Evolutionary conservation across 2,329 filamentous ascomycete species (phyloP).

Genomic region (Penicillium sp.): DNA sequence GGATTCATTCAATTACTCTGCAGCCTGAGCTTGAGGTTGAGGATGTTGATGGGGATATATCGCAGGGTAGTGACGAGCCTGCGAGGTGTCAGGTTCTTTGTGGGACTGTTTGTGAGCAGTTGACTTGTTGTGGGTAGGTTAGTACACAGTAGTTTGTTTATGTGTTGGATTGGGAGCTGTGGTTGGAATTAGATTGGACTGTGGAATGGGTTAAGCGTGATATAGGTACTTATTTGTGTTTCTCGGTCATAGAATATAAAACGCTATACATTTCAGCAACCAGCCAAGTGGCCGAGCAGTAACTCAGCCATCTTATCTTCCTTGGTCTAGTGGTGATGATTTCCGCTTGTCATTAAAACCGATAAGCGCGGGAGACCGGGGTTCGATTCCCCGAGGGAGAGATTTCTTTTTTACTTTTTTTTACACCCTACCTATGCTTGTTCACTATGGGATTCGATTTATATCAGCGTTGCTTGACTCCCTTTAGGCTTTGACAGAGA

Average conservation of each 20-base stretch:
- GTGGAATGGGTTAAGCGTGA: not conserved
- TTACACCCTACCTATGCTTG: not conserved
- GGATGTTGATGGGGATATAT: conserved; percentile 8
- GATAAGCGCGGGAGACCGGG: conserved; percentile 35
- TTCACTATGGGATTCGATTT: too few relatives aligned
- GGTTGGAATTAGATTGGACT: not conserved
- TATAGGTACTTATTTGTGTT: too few relatives aligned
- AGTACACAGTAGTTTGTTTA: too few relatives aligned
- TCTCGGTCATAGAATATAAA: too few relatives aligned
- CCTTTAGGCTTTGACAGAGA: too few relatives aligned
- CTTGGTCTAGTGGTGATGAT: conserved; percentile 32
- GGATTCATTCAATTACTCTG: conserved; percentile 66
- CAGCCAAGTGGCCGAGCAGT: conserved; percentile 26
- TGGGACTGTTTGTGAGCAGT: conserved; percentile 49
- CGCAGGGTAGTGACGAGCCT: conserved; percentile 25
- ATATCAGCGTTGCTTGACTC: too few relatives aligned
- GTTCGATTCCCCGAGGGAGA: conserved; percentile 37
- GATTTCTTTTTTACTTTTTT: conserved; percentile 15
- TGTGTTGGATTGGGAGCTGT: too few relatives aligned
- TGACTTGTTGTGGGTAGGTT: conserved; percentile 49
- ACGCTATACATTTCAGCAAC: conserved; percentile 7
- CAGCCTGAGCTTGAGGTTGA: conserved; percentile 57
- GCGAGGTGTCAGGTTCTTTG: conserved; percentile 51
- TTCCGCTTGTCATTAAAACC: conserved; percentile 30
- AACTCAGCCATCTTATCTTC: conserved; percentile 23